Evolutionary conservation across 768 basidiomycete species (phyloP).

Genomic region (Mycena sanguinolenta): DNA sequence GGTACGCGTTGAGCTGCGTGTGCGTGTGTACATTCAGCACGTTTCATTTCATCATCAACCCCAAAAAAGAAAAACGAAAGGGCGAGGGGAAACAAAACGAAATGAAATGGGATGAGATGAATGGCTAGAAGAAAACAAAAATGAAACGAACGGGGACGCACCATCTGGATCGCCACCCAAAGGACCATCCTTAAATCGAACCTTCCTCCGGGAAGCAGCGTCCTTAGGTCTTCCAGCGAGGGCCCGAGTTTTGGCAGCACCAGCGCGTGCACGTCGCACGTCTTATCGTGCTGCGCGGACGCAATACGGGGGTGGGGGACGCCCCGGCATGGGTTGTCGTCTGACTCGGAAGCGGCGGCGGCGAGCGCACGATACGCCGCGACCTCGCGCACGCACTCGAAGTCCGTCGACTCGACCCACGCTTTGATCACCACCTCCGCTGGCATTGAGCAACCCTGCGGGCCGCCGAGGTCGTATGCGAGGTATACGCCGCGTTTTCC

Average conservation of each 20-base stretch:
- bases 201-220: constrained; percentile 27
- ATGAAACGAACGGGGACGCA: constrained; percentile 20
- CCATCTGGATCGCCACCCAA: constrained; percentile 48
- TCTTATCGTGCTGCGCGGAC: constrained; percentile 31
- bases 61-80: too few species aligned
- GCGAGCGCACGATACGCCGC: constrained; percentile 40
- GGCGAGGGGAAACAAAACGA: too few species aligned
- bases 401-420: constrained; percentile 41
- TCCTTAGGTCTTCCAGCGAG: constrained; percentile 42
- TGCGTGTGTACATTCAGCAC: too few species aligned
- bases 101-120: neutral
- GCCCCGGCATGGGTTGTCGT: constrained; percentile 24
- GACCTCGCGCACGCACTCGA: constrained; percentile 44
- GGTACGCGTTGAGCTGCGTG: constrained; percentile 45
- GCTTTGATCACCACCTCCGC: constrained; percentile 46
- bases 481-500: constrained; percentile 47
- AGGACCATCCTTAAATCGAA: constrained; percentile 43
- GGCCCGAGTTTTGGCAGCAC: constrained; percentile 46
- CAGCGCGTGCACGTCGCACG: constrained; percentile 42
- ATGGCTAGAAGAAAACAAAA: neutral
- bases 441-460: constrained; percentile 40
- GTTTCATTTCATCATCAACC: neutral
- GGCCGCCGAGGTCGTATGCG: constrained; percentile 44
- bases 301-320: constrained; percentile 32
- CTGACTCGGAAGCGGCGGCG: neutral